Evolutionary conservation across 306 rosid genomes (phyloP).

Genomic region (Quercus suber): DNA sequence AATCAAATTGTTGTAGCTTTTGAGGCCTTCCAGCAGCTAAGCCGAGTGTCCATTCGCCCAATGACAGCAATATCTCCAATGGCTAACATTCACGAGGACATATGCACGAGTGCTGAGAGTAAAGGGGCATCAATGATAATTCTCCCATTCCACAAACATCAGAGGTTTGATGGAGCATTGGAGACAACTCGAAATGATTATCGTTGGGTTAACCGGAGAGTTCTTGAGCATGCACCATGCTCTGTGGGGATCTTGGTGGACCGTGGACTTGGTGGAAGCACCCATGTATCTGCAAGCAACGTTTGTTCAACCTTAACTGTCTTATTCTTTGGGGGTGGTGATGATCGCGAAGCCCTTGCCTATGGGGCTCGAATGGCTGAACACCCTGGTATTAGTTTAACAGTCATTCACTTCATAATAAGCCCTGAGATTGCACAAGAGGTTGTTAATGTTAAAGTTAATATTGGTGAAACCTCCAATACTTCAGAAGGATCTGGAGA

Average conservation of each 20-base stretch:
- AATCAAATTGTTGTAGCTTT: constrained; percentile 56
- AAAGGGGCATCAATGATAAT: constrained; percentile 56
- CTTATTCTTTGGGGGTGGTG: constrained; percentile 58
- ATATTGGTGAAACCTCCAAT: constrained; percentile 1
- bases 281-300: constrained; percentile 52
- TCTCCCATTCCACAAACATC: constrained; percentile 67
- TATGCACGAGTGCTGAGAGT: constrained; percentile 44
- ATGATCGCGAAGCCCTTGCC: constrained; percentile 67
- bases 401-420: constrained; percentile 28
- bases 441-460: constrained; percentile 18
- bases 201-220: constrained; percentile 39
- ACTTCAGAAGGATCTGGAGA: constrained; percentile 8
- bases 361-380: constrained; percentile 62
- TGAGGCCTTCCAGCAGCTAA: constrained; percentile 53
- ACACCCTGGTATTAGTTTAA: constrained; percentile 60
- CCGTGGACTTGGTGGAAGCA: constrained; percentile 67
- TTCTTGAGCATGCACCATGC: constrained; percentile 57
- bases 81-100: constrained; percentile 49
- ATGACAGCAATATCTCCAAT: constrained; percentile 64
- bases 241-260: constrained; percentile 72
- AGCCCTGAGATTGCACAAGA: constrained; percentile 24
- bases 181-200: constrained; percentile 48
- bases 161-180: constrained; percentile 48
- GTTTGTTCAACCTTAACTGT: constrained; percentile 39
- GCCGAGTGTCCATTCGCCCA: constrained; percentile 60